Percentiles rank a stretch among this genome's conserved stretches.
These are phyloP conservation scores for Pythium insidiosum DNA, from an alignment of 352 stramenopile species.

Conservation along the genomic window DNA sequence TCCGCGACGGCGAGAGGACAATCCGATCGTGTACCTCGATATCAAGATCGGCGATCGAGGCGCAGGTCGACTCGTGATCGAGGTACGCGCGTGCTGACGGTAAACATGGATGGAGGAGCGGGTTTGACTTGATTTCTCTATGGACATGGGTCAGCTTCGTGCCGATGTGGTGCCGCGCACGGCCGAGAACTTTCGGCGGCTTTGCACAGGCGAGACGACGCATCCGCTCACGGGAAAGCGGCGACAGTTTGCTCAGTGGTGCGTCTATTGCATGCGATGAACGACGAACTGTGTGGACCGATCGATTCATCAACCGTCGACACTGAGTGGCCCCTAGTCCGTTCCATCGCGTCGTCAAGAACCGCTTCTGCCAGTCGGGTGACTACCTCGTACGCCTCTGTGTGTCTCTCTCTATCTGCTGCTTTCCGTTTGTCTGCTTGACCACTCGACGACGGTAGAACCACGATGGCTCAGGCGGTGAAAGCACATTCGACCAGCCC, in stretches of 20 bases:
- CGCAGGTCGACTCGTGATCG: conserved; percentile 89
- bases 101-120: neutral
- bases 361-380: conserved; percentile 88
- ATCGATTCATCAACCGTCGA: no score
- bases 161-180: conserved; percentile 93
- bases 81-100: conserved; percentile 26
- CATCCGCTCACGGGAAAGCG: conserved; percentile 44
- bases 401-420: neutral
- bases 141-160: conserved; percentile 57
- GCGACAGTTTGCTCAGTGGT: conserved; percentile 44
- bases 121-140: neutral
- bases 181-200: conserved; percentile 94
- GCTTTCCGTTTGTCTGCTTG: conserved; percentile 13
- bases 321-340: conserved; percentile 25
- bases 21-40: conserved; percentile 94
- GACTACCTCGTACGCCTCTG: conserved; percentile 68
- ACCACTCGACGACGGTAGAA: conserved; percentile 26
- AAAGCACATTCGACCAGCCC: conserved; percentile 79
- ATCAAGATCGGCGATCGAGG: conserved; percentile 86
- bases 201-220: conserved; percentile 92
- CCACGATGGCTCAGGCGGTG: conserved; percentile 66
- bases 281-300: no score
- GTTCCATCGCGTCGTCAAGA: conserved; percentile 90
- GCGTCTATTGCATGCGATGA: no score
- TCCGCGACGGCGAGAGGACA: conserved; percentile 29